Percentiles rank a stretch among this genome's conserved stretches.
phyloP scores from a whole-genome alignment of 1,139 yeast genomes.

The Zygosaccharomyces pseudobailii region DNA sequence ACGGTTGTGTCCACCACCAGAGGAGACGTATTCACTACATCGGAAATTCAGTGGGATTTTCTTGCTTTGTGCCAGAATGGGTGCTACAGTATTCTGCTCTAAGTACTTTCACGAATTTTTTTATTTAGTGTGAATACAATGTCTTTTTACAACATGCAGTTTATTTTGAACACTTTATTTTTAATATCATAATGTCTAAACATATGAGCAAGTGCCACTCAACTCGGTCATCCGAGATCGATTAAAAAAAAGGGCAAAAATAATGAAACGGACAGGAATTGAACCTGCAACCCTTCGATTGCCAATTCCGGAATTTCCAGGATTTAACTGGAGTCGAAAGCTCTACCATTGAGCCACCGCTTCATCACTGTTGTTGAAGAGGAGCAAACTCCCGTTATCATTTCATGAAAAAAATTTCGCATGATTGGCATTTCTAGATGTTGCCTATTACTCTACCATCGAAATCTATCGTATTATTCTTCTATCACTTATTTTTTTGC shows the following conservation, averaged over 20 bases:
- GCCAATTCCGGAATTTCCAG: conserved; percentile 31
- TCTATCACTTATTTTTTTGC: background rate
- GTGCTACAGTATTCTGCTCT: conserved; percentile 80
- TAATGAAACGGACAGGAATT: conserved; percentile 66
- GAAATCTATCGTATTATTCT: background rate
- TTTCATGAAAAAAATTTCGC: background rate
- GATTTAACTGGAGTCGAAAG: conserved; percentile 71
- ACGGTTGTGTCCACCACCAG: conserved; percentile 95
- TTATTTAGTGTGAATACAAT: conserved; percentile 12
- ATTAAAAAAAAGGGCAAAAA: background rate
- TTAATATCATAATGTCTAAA: background rate
- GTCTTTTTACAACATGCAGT: background rate
- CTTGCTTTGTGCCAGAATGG: conserved; percentile 77
- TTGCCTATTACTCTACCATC: background rate
- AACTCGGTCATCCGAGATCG: background rate
- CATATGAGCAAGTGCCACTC: no score
- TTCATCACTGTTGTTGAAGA: conserved; percentile 35
- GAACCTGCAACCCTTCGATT: conserved; percentile 74
- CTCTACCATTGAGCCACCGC: conserved; percentile 95
- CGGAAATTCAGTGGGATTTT: conserved; percentile 94
- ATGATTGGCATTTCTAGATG: background rate
- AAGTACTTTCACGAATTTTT: conserved; percentile 65
- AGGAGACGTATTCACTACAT: conserved; percentile 92
- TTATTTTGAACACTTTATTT: background rate
- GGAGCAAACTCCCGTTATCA: background rate